Conservation (phyloP, 805 yeast genomes). For the Candida tammaniensis region DNA sequence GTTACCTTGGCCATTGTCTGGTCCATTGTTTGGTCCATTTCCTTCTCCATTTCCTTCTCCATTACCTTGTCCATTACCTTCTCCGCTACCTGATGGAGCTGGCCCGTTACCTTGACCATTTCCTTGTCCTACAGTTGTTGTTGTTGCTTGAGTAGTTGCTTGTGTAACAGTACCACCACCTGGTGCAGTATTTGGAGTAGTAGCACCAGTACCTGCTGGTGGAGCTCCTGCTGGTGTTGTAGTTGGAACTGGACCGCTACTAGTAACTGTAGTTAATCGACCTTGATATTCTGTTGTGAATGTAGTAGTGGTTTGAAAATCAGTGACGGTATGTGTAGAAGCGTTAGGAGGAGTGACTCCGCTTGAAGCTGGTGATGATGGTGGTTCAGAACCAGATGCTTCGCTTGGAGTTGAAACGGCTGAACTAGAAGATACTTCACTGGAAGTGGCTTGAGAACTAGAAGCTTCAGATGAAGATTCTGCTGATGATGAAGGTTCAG, state of each 20-base stretch:
- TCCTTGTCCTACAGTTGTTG: not conserved
- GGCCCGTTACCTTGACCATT: slow-evolving; percentile 1
- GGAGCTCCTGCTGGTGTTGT: not conserved
- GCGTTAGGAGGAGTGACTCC: not conserved
- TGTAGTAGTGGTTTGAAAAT: too few species aligned
- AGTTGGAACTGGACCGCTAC: slow-evolving; percentile 2
- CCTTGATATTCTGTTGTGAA: too few species aligned
- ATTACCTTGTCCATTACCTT: not conserved
- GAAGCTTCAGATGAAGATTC: slow-evolving; percentile 1
- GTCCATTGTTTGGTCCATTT: slow-evolving; percentile 3
- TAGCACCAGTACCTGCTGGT: not conserved
- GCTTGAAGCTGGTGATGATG: slow-evolving; percentile 1
- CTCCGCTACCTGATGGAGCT: not conserved
- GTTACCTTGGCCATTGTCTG: slow-evolving; percentile 1
- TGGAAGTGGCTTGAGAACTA: not conserved
- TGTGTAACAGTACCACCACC: too few species aligned
- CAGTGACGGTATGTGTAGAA: too few species aligned
- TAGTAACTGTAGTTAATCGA: too few species aligned
- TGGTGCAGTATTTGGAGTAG: not conserved
- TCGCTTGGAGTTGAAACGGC: not conserved
- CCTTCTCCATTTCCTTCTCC: not conserved
- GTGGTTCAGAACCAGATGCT: not conserved
- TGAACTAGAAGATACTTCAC: not conserved
- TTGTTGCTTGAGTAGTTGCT: not conserved
- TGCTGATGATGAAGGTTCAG: slow-evolving; percentile 1